Conservation (phyloP, 2,329 filamentous ascomycete genomes). For the Colletotrichum sp. region DNA sequence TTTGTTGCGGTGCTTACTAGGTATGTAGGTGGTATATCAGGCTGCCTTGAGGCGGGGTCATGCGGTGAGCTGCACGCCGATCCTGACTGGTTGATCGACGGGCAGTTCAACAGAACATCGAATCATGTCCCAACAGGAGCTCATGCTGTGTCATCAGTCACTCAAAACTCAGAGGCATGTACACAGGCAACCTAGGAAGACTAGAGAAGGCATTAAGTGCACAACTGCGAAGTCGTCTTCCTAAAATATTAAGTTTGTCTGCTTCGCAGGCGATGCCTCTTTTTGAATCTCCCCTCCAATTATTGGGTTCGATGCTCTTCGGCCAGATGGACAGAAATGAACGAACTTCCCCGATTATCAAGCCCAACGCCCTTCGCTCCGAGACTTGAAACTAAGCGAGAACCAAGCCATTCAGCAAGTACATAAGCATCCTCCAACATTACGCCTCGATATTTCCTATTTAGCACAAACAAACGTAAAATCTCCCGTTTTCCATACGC, state of each 20-base stretch:
- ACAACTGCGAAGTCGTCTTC: not conserved
- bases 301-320: too few relatives aligned
- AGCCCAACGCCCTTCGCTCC: not conserved
- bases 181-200: fast-evolving
- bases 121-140: not conserved
- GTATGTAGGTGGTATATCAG: too few relatives aligned
- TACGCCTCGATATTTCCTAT: not conserved
- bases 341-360: too few relatives aligned
- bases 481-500: not conserved
- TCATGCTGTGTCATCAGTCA: not conserved
- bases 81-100: not conserved
- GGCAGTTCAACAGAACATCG: not conserved
- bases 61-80: not conserved
- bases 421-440: not conserved
- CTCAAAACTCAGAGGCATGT: not conserved
- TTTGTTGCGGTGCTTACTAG: fast-evolving
- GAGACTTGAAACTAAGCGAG: fast-evolving
- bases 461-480: not conserved
- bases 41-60: not conserved
- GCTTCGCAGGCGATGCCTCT: not conserved
- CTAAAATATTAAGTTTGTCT: not conserved
- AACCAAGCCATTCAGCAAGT: not conserved
- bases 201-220: not conserved
- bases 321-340: too few relatives aligned
- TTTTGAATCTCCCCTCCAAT: not conserved